These are phyloP conservation scores for Juglanconis juglandina DNA, from an alignment of 2,329 filamentous ascomycete species.

Conservation along the genomic window DNA sequence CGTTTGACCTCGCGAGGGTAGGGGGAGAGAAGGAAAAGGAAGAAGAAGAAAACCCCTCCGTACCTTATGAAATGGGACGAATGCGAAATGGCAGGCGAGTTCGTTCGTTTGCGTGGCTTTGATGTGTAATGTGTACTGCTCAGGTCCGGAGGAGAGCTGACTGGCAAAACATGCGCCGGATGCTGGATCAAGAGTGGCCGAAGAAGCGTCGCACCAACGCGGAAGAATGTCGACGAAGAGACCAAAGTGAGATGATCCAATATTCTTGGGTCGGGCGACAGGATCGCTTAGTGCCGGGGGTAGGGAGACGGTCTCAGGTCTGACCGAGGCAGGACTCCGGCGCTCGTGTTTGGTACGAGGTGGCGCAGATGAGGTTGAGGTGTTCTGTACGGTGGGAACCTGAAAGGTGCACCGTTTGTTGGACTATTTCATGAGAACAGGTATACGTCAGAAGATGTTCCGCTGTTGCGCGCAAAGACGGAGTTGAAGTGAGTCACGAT, in stretches of 20 bases:
- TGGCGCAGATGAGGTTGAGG: not conserved
- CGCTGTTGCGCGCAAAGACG: not conserved
- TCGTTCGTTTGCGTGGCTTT: not conserved
- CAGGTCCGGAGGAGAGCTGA: not conserved
- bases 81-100: not conserved
- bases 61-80: not conserved
- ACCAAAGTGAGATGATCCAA: not conserved
- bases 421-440: not conserved
- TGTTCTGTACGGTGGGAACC: not conserved
- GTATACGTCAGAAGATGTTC: not conserved
- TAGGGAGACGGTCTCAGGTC: not conserved
- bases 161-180: not conserved
- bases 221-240: not conserved
- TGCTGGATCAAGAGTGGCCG: not conserved
- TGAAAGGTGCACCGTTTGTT: not conserved
- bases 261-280: not conserved
- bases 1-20: too few species aligned
- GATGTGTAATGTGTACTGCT: not conserved
- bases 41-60: not conserved
- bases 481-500: not conserved
- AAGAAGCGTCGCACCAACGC: not conserved
- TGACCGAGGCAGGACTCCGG: not conserved
- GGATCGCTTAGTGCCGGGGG: not conserved
- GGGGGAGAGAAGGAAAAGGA: not conserved
- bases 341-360: not conserved